These are phyloP conservation scores for Pseudogymnoascus sp. DNA, from an alignment of 2,329 filamentous ascomycete species.

Conservation along the genomic window DNA sequence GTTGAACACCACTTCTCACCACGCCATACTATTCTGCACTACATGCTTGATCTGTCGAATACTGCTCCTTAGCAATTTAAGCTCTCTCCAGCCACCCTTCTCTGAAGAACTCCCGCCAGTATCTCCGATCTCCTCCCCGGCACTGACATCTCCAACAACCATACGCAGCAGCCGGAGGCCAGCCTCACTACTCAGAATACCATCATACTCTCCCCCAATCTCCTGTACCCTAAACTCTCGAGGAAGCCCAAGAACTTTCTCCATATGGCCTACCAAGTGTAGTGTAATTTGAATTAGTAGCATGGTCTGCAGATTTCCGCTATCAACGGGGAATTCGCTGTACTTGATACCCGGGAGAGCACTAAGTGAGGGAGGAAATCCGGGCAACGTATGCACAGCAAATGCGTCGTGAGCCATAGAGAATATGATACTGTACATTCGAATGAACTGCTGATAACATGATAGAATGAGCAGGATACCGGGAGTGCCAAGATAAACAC, in stretches of 20 bases:
- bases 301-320: slow-evolving; percentile 1
- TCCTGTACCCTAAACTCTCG: not conserved
- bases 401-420: not conserved
- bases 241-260: not conserved
- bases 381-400: not conserved
- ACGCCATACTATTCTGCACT: not conserved
- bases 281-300: not conserved
- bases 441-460: slow-evolving; percentile 6
- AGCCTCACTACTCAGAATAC: slow-evolving; percentile 1
- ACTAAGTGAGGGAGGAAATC: not conserved
- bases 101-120: not conserved
- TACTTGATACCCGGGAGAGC: not conserved
- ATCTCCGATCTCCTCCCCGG: not conserved
- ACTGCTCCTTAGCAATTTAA: not conserved
- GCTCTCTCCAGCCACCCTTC: not conserved
- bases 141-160: not conserved
- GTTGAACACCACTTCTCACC: not conserved
- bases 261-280: not conserved
- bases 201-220: not conserved
- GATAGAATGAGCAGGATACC: not conserved
- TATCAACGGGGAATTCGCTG: not conserved
- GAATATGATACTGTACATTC: slow-evolving; percentile 3
- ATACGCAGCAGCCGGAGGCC: not conserved
- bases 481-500: not conserved
- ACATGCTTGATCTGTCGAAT: not conserved